phyloP scores from a whole-genome alignment of 768 basidiomycete species.

The Kwoniella dejecticola region DNA sequence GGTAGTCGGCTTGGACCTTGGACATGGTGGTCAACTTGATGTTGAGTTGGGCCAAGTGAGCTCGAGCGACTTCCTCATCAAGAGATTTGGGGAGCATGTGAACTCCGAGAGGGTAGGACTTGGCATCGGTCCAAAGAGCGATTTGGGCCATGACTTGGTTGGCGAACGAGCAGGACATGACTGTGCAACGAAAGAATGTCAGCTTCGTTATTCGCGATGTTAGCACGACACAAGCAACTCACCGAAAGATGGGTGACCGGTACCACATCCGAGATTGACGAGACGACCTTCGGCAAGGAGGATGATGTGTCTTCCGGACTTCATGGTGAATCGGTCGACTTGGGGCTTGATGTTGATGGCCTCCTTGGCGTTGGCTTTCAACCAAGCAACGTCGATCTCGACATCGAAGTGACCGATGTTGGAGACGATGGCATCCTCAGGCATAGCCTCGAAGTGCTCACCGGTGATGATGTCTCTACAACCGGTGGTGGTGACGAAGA shows the following conservation, averaged over 20 bases:
- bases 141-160: conserved; percentile 99
- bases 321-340: conserved; percentile 95
- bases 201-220: background rate
- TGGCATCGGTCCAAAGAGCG: conserved; percentile 90
- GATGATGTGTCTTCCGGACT: conserved; percentile 88
- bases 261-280: conserved; percentile 98
- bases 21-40: conserved; percentile 78
- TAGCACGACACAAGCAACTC: conserved; percentile 4
- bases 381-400: conserved; percentile 93
- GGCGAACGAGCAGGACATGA: conserved; percentile 99
- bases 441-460: conserved; percentile 90
- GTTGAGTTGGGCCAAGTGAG: conserved; percentile 85
- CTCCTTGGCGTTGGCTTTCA: conserved; percentile 85
- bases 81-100: conserved; percentile 98
- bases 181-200: conserved; percentile 50
- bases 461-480: conserved; percentile 96
- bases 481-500: conserved; percentile 98
- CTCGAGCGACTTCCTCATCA: conserved; percentile 98
- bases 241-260: conserved; percentile 92
- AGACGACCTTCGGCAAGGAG: conserved; percentile 98
- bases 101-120: conserved; percentile 92
- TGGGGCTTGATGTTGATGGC: conserved; percentile 95
- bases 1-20: conserved; percentile 78
- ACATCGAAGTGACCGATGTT: conserved; percentile 66
- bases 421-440: conserved; percentile 97